phyloP scores from a whole-genome alignment of 2,329 filamentous ascomycete species.

The Talaromyces atroroseus region DNA sequence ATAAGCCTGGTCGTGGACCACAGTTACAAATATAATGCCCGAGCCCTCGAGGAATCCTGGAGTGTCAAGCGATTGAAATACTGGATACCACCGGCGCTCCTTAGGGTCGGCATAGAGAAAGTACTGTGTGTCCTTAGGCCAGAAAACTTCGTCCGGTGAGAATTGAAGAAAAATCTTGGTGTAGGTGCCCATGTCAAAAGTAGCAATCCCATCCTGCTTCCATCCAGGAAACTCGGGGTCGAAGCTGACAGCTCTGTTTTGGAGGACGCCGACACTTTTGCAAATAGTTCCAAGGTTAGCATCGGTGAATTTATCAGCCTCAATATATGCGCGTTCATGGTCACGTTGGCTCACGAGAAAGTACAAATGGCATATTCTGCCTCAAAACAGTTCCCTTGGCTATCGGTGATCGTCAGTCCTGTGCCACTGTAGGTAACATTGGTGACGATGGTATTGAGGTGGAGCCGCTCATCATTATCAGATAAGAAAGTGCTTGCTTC shows the following conservation, averaged over 20 bases:
- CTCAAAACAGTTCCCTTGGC: constrained; percentile 52
- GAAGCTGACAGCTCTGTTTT: constrained; percentile 56
- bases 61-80: constrained; percentile 59
- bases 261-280: constrained; percentile 55
- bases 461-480: constrained; percentile 51
- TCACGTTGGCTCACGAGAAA: constrained; percentile 44
- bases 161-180: constrained; percentile 70
- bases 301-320: neutral
- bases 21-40: constrained; percentile 62
- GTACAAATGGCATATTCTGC: constrained; percentile 62
- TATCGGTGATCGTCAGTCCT: constrained; percentile 50
- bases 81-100: constrained; percentile 50
- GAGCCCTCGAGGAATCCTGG: constrained; percentile 56
- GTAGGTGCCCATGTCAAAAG: constrained; percentile 65
- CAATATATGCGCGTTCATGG: neutral
- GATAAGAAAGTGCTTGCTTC: constrained; percentile 55
- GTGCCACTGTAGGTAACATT: constrained; percentile 49
- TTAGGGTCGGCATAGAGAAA: constrained; percentile 49
- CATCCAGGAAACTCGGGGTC: constrained; percentile 55
- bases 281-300: neutral
- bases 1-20: constrained; percentile 53
- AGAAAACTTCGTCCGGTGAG: constrained; percentile 53
- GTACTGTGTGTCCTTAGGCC: constrained; percentile 52
- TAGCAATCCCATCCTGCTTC: constrained; percentile 60
- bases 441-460: constrained; percentile 54